phyloP scores from a whole-genome alignment of 495 filamentous ascomycete genomes.

The Parachaetomium inaequale region DNA sequence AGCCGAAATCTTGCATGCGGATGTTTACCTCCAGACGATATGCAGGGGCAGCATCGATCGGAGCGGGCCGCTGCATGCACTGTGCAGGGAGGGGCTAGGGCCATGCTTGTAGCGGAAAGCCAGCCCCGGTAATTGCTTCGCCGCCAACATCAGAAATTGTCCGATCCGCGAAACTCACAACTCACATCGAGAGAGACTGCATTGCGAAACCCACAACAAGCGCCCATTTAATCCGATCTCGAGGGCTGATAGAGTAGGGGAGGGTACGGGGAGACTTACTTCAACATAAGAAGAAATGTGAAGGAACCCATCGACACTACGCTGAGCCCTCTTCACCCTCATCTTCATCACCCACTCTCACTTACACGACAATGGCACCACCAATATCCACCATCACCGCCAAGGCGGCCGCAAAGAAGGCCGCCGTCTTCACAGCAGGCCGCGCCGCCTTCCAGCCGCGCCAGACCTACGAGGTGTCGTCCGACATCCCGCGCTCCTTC shows the following conservation, averaged over 20 bases:
- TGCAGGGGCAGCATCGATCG: too few relatives aligned
- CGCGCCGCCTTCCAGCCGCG: slow-evolving; percentile 66
- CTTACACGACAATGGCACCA: slow-evolving; percentile 14
- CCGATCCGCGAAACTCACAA: not conserved
- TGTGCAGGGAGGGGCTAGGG: not conserved
- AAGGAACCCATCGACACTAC: not conserved
- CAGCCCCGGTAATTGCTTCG: not conserved
- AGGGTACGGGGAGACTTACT: not conserved
- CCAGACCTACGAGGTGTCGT: slow-evolving; percentile 56
- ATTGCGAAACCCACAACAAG: not conserved
- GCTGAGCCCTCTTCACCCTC: too few relatives aligned
- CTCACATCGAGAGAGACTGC: not conserved
- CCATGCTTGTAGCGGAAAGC: not conserved
- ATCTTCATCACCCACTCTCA: not conserved
- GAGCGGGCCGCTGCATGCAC: too few relatives aligned
- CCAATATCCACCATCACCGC: slow-evolving; percentile 12
- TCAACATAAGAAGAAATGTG: not conserved
- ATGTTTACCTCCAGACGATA: too few relatives aligned
- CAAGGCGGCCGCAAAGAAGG: slow-evolving; percentile 18
- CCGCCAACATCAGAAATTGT: not conserved
- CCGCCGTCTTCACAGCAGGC: slow-evolving; percentile 22
- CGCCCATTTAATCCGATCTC: not conserved
- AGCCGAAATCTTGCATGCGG: too few relatives aligned
- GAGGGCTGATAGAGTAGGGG: not conserved
- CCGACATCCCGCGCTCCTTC: slow-evolving; percentile 79